These are phyloP conservation scores for Tricholoma sp. DNA, from an alignment of 768 basidiomycete species.

Conservation along the genomic window DNA sequence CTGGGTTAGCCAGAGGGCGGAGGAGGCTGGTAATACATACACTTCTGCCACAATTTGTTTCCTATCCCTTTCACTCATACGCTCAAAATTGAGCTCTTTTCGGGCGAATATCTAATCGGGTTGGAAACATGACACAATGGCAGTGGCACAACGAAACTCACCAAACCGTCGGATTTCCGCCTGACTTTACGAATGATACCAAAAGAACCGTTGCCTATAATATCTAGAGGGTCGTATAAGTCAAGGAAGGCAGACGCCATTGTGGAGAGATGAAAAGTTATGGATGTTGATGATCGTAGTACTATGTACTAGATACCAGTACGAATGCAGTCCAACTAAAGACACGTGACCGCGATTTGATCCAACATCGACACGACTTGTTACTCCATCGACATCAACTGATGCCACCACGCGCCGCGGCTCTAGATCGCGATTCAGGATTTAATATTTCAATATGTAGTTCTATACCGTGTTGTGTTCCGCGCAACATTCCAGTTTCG, in stretches of 20 bases:
- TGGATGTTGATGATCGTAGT: background rate
- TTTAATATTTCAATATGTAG: too few species aligned
- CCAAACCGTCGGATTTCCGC: conserved; percentile 76
- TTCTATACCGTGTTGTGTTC: too few species aligned
- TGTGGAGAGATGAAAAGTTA: conserved; percentile 2
- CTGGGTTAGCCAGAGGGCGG: background rate
- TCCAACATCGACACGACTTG: too few species aligned
- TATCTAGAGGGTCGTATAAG: conserved; percentile 80
- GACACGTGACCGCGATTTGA: background rate
- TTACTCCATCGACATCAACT: too few species aligned
- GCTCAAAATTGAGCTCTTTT: conserved; percentile 96
- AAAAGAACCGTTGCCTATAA: conserved; percentile 97
- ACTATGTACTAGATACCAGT: too few species aligned
- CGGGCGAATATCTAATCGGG: conserved; percentile 69
- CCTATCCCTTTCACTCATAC: conserved; percentile 93
- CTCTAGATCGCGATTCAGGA: too few species aligned
- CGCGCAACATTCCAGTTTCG: too few species aligned
- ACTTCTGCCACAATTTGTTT: conserved; percentile 98
- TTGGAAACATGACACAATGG: background rate
- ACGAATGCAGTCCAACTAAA: conserved; percentile 6
- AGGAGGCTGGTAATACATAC: conserved; percentile 44
- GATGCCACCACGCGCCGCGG: too few species aligned
- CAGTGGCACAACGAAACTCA: conserved; percentile 34
- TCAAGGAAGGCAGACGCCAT: conserved; percentile 52
- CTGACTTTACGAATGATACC: conserved; percentile 95